phyloP scores from a whole-genome alignment of 306 rosid genomes.

The Hippophae rhamnoides region DNA sequence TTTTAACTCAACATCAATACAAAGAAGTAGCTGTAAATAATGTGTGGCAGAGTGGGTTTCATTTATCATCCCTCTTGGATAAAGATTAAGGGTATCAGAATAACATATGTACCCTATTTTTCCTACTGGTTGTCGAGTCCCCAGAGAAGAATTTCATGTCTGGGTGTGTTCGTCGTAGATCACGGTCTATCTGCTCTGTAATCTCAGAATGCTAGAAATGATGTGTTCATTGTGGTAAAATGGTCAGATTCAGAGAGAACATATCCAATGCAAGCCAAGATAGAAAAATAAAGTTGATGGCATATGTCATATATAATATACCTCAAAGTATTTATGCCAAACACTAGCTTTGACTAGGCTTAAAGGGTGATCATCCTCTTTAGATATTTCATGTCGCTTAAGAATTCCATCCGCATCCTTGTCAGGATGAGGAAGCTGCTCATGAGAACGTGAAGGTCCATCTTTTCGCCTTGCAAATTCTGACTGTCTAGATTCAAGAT shows the following conservation, averaged over 20 bases:
- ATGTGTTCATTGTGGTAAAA: slow-evolving; percentile 6
- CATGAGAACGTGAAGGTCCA: slow-evolving; percentile 22
- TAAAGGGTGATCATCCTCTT: slow-evolving; percentile 74
- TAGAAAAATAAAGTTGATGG: no score
- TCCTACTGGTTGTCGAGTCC: slow-evolving; percentile 48
- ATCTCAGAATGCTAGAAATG: slow-evolving; percentile 55
- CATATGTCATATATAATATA: slow-evolving; percentile 5
- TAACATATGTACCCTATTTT: slow-evolving; percentile 43
- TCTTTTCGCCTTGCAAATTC: slow-evolving; percentile 37
- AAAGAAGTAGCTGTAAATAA: background rate
- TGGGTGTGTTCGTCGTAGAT: slow-evolving; percentile 71
- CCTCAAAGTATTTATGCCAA: slow-evolving; percentile 64
- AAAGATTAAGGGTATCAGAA: background rate
- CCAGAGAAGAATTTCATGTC: slow-evolving; percentile 67
- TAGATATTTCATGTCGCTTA: slow-evolving; percentile 44
- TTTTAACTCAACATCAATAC: background rate
- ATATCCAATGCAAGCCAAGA: slow-evolving; percentile 7
- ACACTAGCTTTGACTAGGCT: slow-evolving; percentile 59
- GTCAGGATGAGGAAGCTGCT: slow-evolving; percentile 30
- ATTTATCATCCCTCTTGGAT: slow-evolving; percentile 6
- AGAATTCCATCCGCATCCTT: slow-evolving; percentile 45
- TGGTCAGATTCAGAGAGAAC: background rate
- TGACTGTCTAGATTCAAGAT: slow-evolving; percentile 61
- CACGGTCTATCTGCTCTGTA: slow-evolving; percentile 71
- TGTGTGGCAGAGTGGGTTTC: background rate